phyloP scores from a whole-genome alignment of 2,329 filamentous ascomycete genomes.

The Fulvia fulva region DNA sequence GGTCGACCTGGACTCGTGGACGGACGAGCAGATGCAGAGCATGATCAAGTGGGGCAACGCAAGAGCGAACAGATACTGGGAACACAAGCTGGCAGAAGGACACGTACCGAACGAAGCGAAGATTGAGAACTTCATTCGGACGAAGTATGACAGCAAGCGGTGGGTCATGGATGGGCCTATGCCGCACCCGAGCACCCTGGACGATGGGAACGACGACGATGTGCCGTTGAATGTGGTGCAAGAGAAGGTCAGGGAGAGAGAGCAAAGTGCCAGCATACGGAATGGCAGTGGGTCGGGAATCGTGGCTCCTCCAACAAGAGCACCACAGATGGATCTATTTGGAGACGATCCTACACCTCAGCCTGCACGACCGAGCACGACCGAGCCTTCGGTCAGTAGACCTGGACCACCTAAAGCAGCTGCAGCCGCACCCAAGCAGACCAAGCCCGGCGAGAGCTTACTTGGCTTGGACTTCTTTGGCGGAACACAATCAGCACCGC shows the following conservation, averaged over 20 bases:
- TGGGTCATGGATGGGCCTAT: slow-evolving; percentile 99
- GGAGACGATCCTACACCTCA: slow-evolving; percentile 56
- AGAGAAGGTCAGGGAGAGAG: slow-evolving; percentile 62
- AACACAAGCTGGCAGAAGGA: slow-evolving; percentile 83
- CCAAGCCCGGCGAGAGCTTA: slow-evolving; percentile 77
- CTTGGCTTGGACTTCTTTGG: slow-evolving; percentile 92
- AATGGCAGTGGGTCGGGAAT: slow-evolving; percentile 24
- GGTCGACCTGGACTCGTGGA: slow-evolving; percentile 97
- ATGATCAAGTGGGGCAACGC: slow-evolving; percentile 94
- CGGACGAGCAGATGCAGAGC: slow-evolving; percentile 93
- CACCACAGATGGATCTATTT: slow-evolving; percentile 69
- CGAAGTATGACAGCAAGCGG: slow-evolving; percentile 97
- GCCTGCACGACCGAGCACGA: slow-evolving; percentile 65
- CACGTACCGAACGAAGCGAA: slow-evolving; percentile 94
- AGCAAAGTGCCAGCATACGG: slow-evolving; percentile 39
- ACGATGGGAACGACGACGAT: slow-evolving; percentile 71
- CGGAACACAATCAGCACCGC: slow-evolving; percentile 63
- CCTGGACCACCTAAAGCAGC: slow-evolving; percentile 28
- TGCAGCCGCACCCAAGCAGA: slow-evolving; percentile 47
- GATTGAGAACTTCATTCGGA: slow-evolving; percentile 99
- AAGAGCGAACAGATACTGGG: slow-evolving; percentile 98
- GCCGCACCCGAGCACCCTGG: slow-evolving; percentile 84
- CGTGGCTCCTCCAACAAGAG: slow-evolving; percentile 14
- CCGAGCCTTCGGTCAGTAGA: slow-evolving; percentile 68
- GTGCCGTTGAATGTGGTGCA: slow-evolving; percentile 64